Conservation (phyloP, 2,329 filamentous ascomycete genomes). For the Fusarium buxicola region DNA sequence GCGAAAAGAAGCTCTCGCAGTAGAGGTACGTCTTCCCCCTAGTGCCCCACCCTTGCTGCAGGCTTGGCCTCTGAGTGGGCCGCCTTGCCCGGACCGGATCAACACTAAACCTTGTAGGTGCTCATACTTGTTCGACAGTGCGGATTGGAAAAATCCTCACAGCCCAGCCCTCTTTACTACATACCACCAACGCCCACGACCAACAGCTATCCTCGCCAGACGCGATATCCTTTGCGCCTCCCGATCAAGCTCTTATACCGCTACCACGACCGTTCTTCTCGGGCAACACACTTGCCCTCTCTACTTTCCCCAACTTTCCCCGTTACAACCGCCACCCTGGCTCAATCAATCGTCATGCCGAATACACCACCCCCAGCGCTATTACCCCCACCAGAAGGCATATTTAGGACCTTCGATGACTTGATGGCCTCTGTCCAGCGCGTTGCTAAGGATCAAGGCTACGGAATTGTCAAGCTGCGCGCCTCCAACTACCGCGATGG, state of each 20-base stretch:
- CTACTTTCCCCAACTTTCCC: slow-evolving; percentile 45
- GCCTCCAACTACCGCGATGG: slow-evolving; percentile 73
- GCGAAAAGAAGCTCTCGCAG: slow-evolving; percentile 30
- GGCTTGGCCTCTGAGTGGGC: slow-evolving; percentile 46
- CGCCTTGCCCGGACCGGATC: slow-evolving; percentile 50
- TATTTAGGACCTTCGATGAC: slow-evolving; percentile 70
- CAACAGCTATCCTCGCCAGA: slow-evolving; percentile 39
- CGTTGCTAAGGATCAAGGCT: slow-evolving; percentile 71
- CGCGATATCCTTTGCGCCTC: slow-evolving; percentile 35
- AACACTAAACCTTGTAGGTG: slow-evolving; percentile 55
- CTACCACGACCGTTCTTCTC: slow-evolving; percentile 15
- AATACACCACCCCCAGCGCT: slow-evolving; percentile 61
- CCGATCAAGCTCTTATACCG: slow-evolving; percentile 20
- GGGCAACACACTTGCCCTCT: slow-evolving; percentile 33
- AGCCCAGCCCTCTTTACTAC: slow-evolving; percentile 51
- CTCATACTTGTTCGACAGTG: slow-evolving; percentile 52
- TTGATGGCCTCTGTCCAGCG: slow-evolving; percentile 68
- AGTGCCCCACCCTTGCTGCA: slow-evolving; percentile 29
- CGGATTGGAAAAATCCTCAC: slow-evolving; percentile 58
- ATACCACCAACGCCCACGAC: slow-evolving; percentile 39
- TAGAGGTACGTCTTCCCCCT: slow-evolving; percentile 32
- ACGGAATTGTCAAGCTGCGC: slow-evolving; percentile 71
- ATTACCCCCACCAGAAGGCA: slow-evolving; percentile 68
- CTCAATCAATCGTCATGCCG: slow-evolving; percentile 56
- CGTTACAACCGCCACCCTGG: slow-evolving; percentile 48